These are phyloP conservation scores for Geranomyces michiganensis DNA, from an alignment of 192 early-diverging fungal species.

Conservation along the genomic window DNA sequence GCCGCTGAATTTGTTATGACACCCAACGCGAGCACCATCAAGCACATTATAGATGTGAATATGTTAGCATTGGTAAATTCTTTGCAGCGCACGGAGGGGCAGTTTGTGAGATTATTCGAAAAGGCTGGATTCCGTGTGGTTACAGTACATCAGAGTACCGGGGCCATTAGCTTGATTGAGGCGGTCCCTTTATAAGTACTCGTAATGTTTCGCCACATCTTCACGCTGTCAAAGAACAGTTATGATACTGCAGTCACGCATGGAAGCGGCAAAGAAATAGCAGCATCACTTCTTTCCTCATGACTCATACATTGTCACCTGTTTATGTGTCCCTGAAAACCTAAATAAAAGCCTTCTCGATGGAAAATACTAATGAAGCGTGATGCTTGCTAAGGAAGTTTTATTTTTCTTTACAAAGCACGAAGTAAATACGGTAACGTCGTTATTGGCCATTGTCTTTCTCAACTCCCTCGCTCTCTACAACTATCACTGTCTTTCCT, in stretches of 20 bases:
- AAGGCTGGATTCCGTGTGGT: conserved; percentile 8
- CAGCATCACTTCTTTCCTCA: too few species aligned
- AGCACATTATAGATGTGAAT: conserved; percentile 11
- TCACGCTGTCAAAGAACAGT: too few species aligned
- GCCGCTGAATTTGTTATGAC: conserved; percentile 15
- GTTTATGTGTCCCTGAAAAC: too few species aligned
- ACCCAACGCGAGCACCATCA: not conserved
- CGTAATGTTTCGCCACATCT: not conserved
- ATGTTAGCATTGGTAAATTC: conserved; percentile 4
- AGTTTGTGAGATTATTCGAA: not conserved
- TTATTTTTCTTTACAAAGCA: too few species aligned
- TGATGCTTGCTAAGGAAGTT: too few species aligned
- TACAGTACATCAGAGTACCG: not conserved
- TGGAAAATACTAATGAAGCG: too few species aligned
- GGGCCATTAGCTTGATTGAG: conserved; percentile 1
- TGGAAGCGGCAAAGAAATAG: too few species aligned
- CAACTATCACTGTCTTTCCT: not conserved
- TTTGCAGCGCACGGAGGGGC: not conserved
- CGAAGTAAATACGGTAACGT: too few species aligned
- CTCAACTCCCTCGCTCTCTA: not conserved
- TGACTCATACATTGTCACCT: too few species aligned
- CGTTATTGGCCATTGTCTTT: too few species aligned
- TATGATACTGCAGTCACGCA: too few species aligned
- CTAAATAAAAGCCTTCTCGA: too few species aligned
- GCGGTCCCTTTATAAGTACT: conserved; percentile 1